Conservation (phyloP, 2,329 filamentous ascomycete genomes). For the Pleurostoma richardsiae region DNA sequence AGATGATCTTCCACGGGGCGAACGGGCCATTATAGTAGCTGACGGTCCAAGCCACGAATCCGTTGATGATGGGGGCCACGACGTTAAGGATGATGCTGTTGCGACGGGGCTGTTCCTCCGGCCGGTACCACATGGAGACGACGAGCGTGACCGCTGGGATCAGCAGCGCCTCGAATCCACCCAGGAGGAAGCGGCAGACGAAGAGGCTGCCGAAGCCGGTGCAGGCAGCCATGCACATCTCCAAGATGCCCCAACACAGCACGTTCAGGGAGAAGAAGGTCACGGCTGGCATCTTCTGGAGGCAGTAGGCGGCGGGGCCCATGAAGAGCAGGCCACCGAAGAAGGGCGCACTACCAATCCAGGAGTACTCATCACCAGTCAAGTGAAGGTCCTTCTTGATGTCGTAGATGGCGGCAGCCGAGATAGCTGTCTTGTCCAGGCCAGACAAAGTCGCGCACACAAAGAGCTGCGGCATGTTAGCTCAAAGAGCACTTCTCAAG, state of each 20-base stretch:
- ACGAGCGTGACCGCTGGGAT: slow-evolving; percentile 15
- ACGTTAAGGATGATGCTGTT: slow-evolving; percentile 19
- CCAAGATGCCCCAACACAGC: slow-evolving; percentile 13
- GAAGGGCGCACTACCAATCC: slow-evolving; percentile 15
- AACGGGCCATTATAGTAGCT: slow-evolving; percentile 14
- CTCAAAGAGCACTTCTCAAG: background rate
- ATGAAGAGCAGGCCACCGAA: slow-evolving; percentile 16
- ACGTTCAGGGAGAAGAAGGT: slow-evolving; percentile 12
- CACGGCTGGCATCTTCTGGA: slow-evolving; percentile 12
- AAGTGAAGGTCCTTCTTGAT: slow-evolving; percentile 14
- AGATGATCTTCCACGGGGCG: slow-evolving; percentile 18
- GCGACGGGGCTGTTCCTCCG: slow-evolving; percentile 17
- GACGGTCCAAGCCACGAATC: slow-evolving; percentile 15
- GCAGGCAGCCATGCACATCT: slow-evolving; percentile 14
- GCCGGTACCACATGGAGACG: slow-evolving; percentile 15
- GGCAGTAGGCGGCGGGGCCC: slow-evolving; percentile 13
- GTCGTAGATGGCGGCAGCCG: slow-evolving; percentile 17
- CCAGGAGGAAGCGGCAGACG: slow-evolving; percentile 14
- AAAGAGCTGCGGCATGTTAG: slow-evolving; percentile 5
- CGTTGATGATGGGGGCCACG: slow-evolving; percentile 16
- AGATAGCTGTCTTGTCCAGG: slow-evolving; percentile 16
- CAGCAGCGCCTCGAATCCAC: slow-evolving; percentile 13
- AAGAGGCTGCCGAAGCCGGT: slow-evolving; percentile 12
- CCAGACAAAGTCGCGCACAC: slow-evolving; percentile 12
- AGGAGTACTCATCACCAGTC: slow-evolving; percentile 18